Conservation (phyloP, 202 grass and related monocot species). For the Sporobolus alterniflorus region DNA sequence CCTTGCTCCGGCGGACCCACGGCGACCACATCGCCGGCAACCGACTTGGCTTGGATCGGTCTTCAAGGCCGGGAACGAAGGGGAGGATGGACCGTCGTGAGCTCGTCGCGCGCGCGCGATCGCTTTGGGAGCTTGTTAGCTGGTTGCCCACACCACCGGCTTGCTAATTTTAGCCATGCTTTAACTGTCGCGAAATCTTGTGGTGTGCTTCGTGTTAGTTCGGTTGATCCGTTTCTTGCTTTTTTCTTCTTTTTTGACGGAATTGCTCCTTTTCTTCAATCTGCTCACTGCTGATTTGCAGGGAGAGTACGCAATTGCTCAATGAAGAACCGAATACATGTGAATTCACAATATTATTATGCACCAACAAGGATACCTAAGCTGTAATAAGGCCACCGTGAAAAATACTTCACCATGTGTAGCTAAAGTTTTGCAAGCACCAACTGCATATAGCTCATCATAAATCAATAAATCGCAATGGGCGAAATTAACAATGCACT, state of each 20-base stretch:
- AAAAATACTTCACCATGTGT: too few relatives aligned
- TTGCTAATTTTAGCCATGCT: constrained; percentile 50
- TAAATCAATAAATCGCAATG: too few relatives aligned
- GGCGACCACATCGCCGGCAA: constrained; percentile 53
- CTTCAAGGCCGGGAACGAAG: background rate
- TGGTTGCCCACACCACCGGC: constrained; percentile 5
- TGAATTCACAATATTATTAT: background rate
- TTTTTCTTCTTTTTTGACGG: too few relatives aligned
- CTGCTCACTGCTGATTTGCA: background rate
- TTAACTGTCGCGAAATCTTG: constrained; percentile 27
- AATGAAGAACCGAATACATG: too few relatives aligned
- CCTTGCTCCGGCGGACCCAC: constrained; percentile 43
- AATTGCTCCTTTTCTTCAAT: background rate
- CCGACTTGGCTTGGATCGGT: constrained; percentile 3
- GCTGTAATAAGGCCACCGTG: too few relatives aligned
- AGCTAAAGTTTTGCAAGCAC: too few relatives aligned
- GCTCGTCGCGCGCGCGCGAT: constrained; percentile 21
- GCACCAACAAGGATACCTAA: too few relatives aligned
- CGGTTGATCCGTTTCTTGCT: constrained; percentile 6
- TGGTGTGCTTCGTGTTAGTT: background rate
- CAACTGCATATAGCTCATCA: too few relatives aligned
- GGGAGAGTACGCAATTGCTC: background rate
- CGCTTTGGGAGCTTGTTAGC: constrained; percentile 21
- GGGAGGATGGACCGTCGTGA: background rate
- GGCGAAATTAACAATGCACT: too few relatives aligned